Evolutionary conservation across 805 yeast genomes (phyloP), one percentile per base, ranked within the genome.

Genomic region (Jamesozyma rosinii): DNA sequence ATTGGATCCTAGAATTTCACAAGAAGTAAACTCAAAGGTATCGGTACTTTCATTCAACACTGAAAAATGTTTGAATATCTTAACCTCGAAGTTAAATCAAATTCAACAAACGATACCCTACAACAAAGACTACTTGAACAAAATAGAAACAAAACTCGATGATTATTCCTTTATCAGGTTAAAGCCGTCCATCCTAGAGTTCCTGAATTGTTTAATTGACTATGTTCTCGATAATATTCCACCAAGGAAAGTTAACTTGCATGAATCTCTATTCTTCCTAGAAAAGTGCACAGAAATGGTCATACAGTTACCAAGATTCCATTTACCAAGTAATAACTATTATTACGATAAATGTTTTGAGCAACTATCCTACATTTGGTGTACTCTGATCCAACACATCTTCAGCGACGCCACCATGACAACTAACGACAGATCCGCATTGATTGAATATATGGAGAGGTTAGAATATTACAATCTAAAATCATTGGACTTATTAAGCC

Each of bases 101-200:
- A 47, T 62, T 9, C 48, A 47, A 32, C 43, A 44, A 18, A 52
- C 53, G 47, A 51, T 62, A 22, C 66, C 66, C 36, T 62, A 58
- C 43, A 55, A 54, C 32, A 54, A 53, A 43, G 49, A 50, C 11
- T 49, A 44, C 34, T 49, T 48, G 27, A 45, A 36, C 38, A 31
- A 35, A 18, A 40, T 22, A 22, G 46, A 40, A 31, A 45, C 47
- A 24, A 46, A 43, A 37, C 40, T 57, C 29, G 59, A 61, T 45
- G 67, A 62, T 40, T 63, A 63, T 46, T 57, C 66, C n/a, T 62
- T 63, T 49, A 60, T 58, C 22, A 54, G 66, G 36, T 49, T 63
- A 48, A 63, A 61, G 36, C 52, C 61, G 5, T 42, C 37, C 15
- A 54, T 61, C 14, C 37, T 61, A 37, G 65, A 63, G 35, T 60